Base-by-base conservation (phyloP, 2,329 filamentous ascomycete genomes). In the Hypoxylon sp. region DNA sequence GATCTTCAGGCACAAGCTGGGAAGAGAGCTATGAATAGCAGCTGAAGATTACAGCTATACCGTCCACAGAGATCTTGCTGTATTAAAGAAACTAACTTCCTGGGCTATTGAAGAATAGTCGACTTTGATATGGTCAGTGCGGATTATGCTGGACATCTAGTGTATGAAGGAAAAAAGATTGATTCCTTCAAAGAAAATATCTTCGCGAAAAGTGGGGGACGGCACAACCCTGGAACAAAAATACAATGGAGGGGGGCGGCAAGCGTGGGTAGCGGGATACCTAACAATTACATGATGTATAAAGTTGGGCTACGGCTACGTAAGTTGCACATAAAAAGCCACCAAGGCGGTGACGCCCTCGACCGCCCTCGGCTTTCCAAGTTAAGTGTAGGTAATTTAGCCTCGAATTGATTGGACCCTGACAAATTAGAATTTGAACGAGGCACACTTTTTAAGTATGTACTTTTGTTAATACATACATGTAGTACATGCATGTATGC, bases 341-440 rank as follows among this genome's bases (percentile, higher is more conserved):
- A 63, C 47, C 11, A 60, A 70, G 64, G 60, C 64, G 64, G 67
- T 67, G 63, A 67, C 61, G 26, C 47, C 50, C 35, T 64, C 56
- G 56, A 70, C 56, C 60, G 63, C 56, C 63, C 51, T 67, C 67
- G 67, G 67, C 60, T 70, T 70, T 29, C 67, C 67, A 55, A 52
- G 51, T 64, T 68, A 33, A 65, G 62, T 44, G 46, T 13, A 31
- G 29, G 29, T 31, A 22, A 10, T 50, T 29, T 31, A 22, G 24
- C 47, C 59, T 65, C 33, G 17, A 44, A 48, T 54, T 22, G 19
- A 39, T 60, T 68, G 58, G 63, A 31, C 48, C 53, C 60, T 60
- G 46, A 56, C 42, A 42, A 35, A 26, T 37, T 37, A 39, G 33
- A 53, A 37, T 24, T n/a, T 19, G 29, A 35, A 26, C 26, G 9